phyloP scores from a whole-genome alignment of 805 yeast species.

The Candida sonorensis region DNA sequence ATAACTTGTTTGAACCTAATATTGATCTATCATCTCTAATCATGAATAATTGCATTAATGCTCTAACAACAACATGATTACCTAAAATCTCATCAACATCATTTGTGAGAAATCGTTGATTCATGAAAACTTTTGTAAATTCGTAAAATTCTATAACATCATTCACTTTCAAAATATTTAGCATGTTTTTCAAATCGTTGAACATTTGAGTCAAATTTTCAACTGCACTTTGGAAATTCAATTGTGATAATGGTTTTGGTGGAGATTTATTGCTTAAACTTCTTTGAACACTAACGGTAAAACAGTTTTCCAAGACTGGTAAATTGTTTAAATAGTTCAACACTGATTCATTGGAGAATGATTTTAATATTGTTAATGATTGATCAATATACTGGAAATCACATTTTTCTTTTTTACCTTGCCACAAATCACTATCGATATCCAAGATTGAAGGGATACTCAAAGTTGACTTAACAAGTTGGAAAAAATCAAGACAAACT shows the following conservation, averaged over 20 bases:
- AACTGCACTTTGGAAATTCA: conserved; percentile 16
- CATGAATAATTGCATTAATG: conserved; percentile 53
- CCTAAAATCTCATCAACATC: conserved; percentile 26
- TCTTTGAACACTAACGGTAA: conserved; percentile 42
- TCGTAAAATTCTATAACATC: conserved; percentile 22
- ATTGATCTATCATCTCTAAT: conserved; percentile 57
- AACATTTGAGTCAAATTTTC: conserved; percentile 23
- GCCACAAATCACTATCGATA: conserved; percentile 7
- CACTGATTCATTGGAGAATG: conserved; percentile 2
- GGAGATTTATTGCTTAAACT: conserved; percentile 44
- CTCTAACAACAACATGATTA: conserved; percentile 48
- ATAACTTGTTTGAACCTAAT: conserved; percentile 37
- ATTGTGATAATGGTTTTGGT: conserved; percentile 25
- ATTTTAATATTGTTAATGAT: conserved; percentile 4
- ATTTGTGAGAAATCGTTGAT: conserved; percentile 16
- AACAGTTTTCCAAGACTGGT: conserved; percentile 30
- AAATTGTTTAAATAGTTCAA: conserved; percentile 16
- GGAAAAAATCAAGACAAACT: conserved; percentile 14
- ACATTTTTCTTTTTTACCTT: neutral
- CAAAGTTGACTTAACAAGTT: conserved; percentile 4
- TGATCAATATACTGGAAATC: conserved; percentile 4
- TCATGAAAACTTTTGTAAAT: conserved; percentile 20
- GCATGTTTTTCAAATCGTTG: conserved; percentile 31
- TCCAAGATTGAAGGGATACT: conserved; percentile 6
- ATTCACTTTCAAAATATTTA: conserved; percentile 25